These are phyloP conservation scores for Hirsutella minnesotensis DNA, from an alignment of 2,329 filamentous ascomycete genomes.

Conservation along the genomic window DNA sequence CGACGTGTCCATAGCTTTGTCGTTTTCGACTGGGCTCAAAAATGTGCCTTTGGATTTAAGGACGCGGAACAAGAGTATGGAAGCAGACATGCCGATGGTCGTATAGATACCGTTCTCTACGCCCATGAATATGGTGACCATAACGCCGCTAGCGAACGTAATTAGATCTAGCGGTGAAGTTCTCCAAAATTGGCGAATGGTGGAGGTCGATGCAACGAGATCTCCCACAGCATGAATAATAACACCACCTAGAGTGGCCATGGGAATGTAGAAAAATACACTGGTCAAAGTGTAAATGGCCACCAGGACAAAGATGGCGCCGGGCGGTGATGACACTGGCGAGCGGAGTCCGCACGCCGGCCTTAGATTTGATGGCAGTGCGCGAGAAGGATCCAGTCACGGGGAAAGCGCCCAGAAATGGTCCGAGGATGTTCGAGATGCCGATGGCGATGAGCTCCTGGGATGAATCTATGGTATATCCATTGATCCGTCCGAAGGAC, in stretches of 20 bases:
- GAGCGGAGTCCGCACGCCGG: slow-evolving; percentile 76
- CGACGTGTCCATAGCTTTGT: slow-evolving; percentile 27
- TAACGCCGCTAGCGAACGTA: slow-evolving; percentile 76
- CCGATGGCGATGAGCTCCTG: slow-evolving; percentile 72
- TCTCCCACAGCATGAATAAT: slow-evolving; percentile 89
- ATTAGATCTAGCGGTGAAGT: slow-evolving; percentile 71
- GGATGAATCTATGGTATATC: slow-evolving; percentile 69
- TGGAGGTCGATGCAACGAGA: slow-evolving; percentile 70
- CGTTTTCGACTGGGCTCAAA: slow-evolving; percentile 19
- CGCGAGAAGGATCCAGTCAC: slow-evolving; percentile 84
- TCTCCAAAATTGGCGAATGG: slow-evolving; percentile 79
- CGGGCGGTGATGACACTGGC: slow-evolving; percentile 77
- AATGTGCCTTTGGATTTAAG: slow-evolving; percentile 76
- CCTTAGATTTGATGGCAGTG: slow-evolving; percentile 90
- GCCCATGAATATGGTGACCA: slow-evolving; percentile 67
- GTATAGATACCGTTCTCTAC: slow-evolving; percentile 85
- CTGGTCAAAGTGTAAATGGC: slow-evolving; percentile 77
- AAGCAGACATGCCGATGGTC: slow-evolving; percentile 59
- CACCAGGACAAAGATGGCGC: slow-evolving; percentile 67
- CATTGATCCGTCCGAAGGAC: slow-evolving; percentile 70
- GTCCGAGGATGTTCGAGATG: slow-evolving; percentile 60
- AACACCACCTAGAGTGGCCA: slow-evolving; percentile 61
- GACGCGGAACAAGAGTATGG: slow-evolving; percentile 62
- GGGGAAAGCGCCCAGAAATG: slow-evolving; percentile 73
- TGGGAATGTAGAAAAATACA: slow-evolving; percentile 84